Conservation (phyloP, 331 rosid species). For the Saraca asoca region DNA sequence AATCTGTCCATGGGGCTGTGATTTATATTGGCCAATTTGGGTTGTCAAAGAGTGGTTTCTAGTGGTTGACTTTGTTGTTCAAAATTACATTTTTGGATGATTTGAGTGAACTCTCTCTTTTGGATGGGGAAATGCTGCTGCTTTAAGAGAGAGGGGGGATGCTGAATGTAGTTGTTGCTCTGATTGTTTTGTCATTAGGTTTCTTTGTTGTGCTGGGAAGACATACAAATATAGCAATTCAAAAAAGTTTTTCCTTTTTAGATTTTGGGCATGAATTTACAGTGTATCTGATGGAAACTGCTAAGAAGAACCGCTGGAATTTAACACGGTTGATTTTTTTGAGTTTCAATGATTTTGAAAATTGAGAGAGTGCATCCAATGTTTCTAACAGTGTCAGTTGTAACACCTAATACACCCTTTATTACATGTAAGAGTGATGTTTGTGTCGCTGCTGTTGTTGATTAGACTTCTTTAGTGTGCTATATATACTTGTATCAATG, state of each 20-base stretch:
- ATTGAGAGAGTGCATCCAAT: background rate
- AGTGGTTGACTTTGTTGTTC: constrained; percentile 12
- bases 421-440: constrained; percentile 10
- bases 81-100: constrained; percentile 16
- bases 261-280: constrained; percentile 13
- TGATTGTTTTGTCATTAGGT: constrained; percentile 22
- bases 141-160: background rate
- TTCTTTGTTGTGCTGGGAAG: background rate
- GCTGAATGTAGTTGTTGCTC: background rate
- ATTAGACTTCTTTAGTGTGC: constrained; percentile 1
- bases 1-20: background rate
- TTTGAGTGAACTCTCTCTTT: constrained; percentile 22
- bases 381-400: background rate
- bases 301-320: constrained; percentile 22
- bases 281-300: constrained; percentile 16
- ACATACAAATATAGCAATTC: too few relatives aligned
- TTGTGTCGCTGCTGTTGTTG: constrained; percentile 8
- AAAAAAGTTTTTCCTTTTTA: background rate
- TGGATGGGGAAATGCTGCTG: constrained; percentile 12
- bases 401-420: background rate
- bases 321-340: constrained; percentile 8
- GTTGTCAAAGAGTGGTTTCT: constrained; percentile 14
- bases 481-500: background rate
- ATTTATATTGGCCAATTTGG: constrained; percentile 9
- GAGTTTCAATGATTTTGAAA: constrained; percentile 21